Evolutionary conservation across 306 rosid genomes (phyloP).

Genomic region (Chamaecrista fasciculata): DNA sequence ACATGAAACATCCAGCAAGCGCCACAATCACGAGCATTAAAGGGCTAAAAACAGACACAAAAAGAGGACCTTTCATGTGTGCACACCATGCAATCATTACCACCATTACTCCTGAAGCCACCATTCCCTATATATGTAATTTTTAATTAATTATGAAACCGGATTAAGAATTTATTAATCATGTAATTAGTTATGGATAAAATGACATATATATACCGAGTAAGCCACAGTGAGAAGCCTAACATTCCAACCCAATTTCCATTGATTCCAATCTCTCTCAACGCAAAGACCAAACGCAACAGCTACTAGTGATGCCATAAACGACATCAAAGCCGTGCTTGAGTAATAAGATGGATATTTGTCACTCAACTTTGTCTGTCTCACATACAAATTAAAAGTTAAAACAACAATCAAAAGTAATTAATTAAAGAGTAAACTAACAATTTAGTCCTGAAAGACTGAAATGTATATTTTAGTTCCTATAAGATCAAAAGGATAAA

Average conservation of each 20-base stretch:
- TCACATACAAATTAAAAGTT: not conserved
- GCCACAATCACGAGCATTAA: slow-evolving; percentile 35
- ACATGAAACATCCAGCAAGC: slow-evolving; percentile 38
- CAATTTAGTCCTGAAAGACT: too few species aligned
- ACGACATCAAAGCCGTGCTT: slow-evolving; percentile 31
- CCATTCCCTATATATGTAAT: slow-evolving; percentile 36
- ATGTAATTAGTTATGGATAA: too few species aligned
- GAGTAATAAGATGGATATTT: slow-evolving; percentile 36
- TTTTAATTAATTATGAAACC: too few species aligned
- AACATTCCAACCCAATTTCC: slow-evolving; percentile 18
- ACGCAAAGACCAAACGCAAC: slow-evolving; percentile 10
- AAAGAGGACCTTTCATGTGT: slow-evolving; percentile 29
- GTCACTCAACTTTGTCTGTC: slow-evolving; percentile 41
- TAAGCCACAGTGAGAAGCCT: slow-evolving; percentile 13
- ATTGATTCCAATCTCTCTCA: slow-evolving; percentile 32
- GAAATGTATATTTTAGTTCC: too few species aligned
- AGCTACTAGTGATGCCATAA: slow-evolving; percentile 23
- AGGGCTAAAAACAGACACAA: slow-evolving; percentile 37
- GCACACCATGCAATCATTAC: slow-evolving; percentile 36
- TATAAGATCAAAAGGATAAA: too few species aligned
- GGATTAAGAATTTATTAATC: too few species aligned
- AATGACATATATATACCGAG: slow-evolving; percentile 9
- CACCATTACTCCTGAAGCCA: slow-evolving; percentile 33
- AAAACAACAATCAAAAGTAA: not conserved
- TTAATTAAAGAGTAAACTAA: too few species aligned